Evolutionary conservation across 2,329 filamentous ascomycete species (phyloP), one percentile per base, ranked within the genome.

Genomic region (Hypoxylon rubiginosum): DNA sequence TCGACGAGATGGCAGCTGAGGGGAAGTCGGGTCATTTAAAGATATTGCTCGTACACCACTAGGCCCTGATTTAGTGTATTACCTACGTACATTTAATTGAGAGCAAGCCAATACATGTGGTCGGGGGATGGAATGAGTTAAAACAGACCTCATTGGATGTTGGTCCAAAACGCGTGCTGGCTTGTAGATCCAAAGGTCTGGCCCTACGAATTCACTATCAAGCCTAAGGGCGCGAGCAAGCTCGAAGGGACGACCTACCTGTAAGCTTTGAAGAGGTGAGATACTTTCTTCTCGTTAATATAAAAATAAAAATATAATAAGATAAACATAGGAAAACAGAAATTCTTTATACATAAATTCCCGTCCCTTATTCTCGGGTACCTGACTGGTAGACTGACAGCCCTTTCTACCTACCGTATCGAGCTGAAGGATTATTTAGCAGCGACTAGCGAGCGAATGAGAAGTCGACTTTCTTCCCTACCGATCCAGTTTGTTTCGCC

Each of bases 371-470:
- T 45, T 34, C n/a, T 50, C 28, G 48, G n/a, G 30, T 28, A 62
- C 19, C n/a, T n/a, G n/a, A n/a, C n/a, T n/a, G n/a, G n/a, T n/a
- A n/a, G n/a, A n/a, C 19, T 48, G 24, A 48, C 43, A 48, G 9
- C 4, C 4, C 32, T 34, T 34, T 43, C 39, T 43, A 45, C 58
- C 58, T 61, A 61, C 51, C 58, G 34, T 54, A 61, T 65, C 50
- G 53, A 61, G 53, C 45, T 59, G 32, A 57, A 59, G 54, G 62
- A 68, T 66, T 63, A 65, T 61, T 61, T 64, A 64, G 46, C 51
- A 69, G 60, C 67, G 67, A 69, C 57, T 69, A 69, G 67, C 64
- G 60, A 61, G 39, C 67, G 57, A 69, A 69, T 69, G 21, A 64
- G 32, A 55, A 32, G 30, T 1, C 15, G 8, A 0, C 0, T 4